Base-by-base conservation (phyloP, 1,284 basidiomycete species). In the Anthracocystis walkeri region DNA sequence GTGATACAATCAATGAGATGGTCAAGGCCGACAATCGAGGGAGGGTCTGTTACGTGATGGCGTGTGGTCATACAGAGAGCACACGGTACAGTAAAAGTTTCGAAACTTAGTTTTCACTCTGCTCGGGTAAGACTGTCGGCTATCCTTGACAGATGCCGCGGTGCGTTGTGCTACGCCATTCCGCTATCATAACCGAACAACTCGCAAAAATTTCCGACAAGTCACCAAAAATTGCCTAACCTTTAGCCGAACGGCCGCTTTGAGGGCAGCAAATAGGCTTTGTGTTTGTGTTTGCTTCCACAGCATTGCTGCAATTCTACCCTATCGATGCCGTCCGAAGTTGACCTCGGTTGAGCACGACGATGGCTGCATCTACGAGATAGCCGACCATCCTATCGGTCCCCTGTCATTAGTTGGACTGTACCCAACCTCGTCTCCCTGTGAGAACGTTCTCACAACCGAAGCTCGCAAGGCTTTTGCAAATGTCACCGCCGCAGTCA, bases 141-240 rank as follows among this genome's bases (percentile, higher is more conserved):
- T 31, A 49, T 44, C 10, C 20, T 7, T 44, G 48, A 49, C 48
- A 33, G 25, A 49, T 49, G 29, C 48, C 31, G 48, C 27, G 18
- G 48, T 49, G 48, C 48, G 18, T 49, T 33, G 16, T 42, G 8
- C 2, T n/a, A n/a, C 40, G 40, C 31, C 31, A 7, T 38, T 38
- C 35, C 14, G 35, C 35, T 38, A 38, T 38, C 35, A 38, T 14
- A 11, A 7, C 33, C 12, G 33, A 35, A 38, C 35, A 20, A 44
- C n/a, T 44, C n/a, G 42, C 21, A 44, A 23, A 44, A 44, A 21
- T 44, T 23, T 44, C 35, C 35, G 35, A 38, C 35, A 16, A 38
- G 35, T 38, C 35, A 38, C 35, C 14, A 38, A 16, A 14, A 38
- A 38, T 38, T 14, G 35, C 35, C 35, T 38, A 38, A 38, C 35